Base-by-base conservation (phyloP, 1,139 yeast genomes). In the Yamadazyma triangularis region DNA sequence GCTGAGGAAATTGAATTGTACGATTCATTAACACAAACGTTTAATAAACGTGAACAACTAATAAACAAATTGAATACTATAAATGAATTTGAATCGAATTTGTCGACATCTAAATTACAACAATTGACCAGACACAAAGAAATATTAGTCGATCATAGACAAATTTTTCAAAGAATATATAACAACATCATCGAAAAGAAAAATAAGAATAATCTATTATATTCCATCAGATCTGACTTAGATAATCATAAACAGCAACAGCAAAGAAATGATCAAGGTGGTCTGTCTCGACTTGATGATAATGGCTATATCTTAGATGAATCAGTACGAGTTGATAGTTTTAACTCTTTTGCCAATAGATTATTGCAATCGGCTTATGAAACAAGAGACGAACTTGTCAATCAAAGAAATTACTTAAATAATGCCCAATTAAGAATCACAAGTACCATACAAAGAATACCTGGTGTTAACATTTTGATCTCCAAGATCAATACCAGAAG, bases 111-210 rank as follows among this genome's bases (percentile, higher is more conserved):
- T 0, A 85, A 86, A 55, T 56, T 79, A 24, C 91, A 85, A 48
- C 97, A 91, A 52, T 61, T 88, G 28, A 77, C 81, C 34, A 77
- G 97, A 36, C 96, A 88, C 53, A 76, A 74, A 45, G 96, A 88
- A 53, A 73, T 76, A 16, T 62, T 87, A 22, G 71, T 64, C 33
- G 94, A 88, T 34, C 93, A 86, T 54, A 68, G 73, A 55, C 58
- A 66, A 30, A 83, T 80, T 38, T 83, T 74, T 47, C 58, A 62
- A 27, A 73, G 84, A 40, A 73, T 89, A 32, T 64, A 73, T 40
- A 55, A 69, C 6, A 63, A 78, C 10, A 77, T 86, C 25, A 65
- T 69, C 36, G 89, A 85, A 42, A 94, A 83, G 45, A 74, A 95
- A 34, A 79, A 83, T 53, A 71, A 89, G 40, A 60, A 77, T 42